A percentile compares a stretch with the other conserved stretches of the same genome.
Conservation (phyloP, 2,329 filamentous ascomycete genomes). For the Trichophyton rubrum region DNA sequence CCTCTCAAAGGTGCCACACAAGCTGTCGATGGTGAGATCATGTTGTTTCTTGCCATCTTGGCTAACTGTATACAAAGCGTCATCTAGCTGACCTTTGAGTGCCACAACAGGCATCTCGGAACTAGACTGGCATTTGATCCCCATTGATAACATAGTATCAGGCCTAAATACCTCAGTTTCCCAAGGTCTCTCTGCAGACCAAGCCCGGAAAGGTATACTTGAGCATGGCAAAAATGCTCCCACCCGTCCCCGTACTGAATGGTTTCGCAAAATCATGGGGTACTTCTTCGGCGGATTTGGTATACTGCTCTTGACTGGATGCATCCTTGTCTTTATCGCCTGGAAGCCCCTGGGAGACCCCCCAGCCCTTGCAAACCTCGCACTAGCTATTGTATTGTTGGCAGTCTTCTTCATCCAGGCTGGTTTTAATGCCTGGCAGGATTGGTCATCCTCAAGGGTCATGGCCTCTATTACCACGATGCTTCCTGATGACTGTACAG, state of each 20-base stretch:
- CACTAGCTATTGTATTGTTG: constrained; percentile 59
- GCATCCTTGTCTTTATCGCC: constrained; percentile 60
- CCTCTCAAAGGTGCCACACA: constrained; percentile 3
- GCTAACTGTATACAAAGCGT: neutral
- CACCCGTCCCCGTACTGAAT: constrained; percentile 51
- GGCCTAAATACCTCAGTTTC: constrained; percentile 46
- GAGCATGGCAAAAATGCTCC: constrained; percentile 57
- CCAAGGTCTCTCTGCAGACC: constrained; percentile 48
- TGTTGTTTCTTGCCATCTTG: neutral
- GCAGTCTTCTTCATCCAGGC: constrained; percentile 59
- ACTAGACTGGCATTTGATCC: constrained; percentile 56
- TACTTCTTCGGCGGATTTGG: constrained; percentile 74
- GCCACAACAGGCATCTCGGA: constrained; percentile 41
- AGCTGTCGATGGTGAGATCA: neutral
- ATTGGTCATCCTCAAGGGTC: constrained; percentile 63
- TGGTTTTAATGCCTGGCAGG: constrained; percentile 57
- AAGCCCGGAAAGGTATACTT: constrained; percentile 42
- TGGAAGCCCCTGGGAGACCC: constrained; percentile 65
- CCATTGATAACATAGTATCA: constrained; percentile 45
- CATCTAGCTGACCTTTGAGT: constrained; percentile 1
- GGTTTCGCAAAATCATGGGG: constrained; percentile 45
- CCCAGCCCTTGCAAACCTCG: constrained; percentile 57
- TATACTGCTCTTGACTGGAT: constrained; percentile 53
- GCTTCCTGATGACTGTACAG: constrained; percentile 60
- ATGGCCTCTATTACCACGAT: constrained; percentile 71